Evolutionary conservation across 306 rosid genomes (phyloP).

Genomic region (Cucumis cinereus): DNA sequence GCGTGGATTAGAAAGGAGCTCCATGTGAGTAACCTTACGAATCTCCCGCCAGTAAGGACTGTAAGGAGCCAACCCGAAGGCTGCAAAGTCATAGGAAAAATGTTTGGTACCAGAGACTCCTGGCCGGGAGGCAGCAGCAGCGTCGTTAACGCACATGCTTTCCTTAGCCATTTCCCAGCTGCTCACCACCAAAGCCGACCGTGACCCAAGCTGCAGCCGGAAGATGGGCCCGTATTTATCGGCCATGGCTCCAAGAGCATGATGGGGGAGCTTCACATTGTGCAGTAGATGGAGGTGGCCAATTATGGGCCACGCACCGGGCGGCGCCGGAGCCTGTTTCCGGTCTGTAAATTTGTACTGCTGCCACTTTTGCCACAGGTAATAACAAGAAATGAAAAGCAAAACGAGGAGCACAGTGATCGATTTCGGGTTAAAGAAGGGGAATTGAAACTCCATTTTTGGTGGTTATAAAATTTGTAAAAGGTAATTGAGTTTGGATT

Average conservation of each 20-base stretch:
- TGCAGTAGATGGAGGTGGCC: constrained; percentile 20
- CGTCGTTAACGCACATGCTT: constrained; percentile 33
- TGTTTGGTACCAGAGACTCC: constrained; percentile 11
- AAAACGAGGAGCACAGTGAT: background rate
- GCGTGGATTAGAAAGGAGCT: constrained; percentile 28
- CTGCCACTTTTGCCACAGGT: background rate
- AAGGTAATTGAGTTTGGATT: background rate
- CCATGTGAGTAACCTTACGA: constrained; percentile 22
- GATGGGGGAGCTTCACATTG: constrained; percentile 7
- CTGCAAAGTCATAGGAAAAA: constrained; percentile 28
- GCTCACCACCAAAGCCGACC: constrained; percentile 27
- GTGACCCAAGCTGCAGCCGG: constrained; percentile 21
- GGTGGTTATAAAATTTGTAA: background rate
- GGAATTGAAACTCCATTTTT: background rate
- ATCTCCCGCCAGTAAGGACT: constrained; percentile 33
- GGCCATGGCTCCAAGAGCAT: constrained; percentile 14
- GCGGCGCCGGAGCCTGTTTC: background rate
- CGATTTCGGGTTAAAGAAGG: background rate
- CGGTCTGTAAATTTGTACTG: background rate
- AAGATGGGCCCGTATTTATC: constrained; percentile 37
- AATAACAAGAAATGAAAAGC: background rate
- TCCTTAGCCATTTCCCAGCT: constrained; percentile 39
- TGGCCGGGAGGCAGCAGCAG: constrained; percentile 28
- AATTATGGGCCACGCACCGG: constrained; percentile 16
- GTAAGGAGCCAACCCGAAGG: constrained; percentile 27